phyloP scores from a whole-genome alignment of 345 rosid species.

The Pistacia vera region DNA sequence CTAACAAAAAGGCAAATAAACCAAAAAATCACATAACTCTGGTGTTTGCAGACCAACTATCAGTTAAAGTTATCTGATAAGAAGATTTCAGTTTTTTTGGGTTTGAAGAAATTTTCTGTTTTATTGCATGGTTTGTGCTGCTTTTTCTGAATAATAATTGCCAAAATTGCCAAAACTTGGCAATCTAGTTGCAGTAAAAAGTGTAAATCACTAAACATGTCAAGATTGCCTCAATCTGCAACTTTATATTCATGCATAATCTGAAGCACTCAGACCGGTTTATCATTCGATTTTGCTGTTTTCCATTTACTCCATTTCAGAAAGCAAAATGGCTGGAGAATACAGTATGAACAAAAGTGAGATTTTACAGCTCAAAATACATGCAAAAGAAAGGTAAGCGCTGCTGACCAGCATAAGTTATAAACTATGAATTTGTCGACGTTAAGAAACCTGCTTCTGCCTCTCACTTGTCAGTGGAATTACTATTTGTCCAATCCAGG shows the following conservation, averaged over 20 bases:
- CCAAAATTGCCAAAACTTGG: too few species aligned
- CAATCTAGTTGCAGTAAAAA: background rate
- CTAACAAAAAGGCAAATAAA: too few species aligned
- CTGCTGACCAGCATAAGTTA: slow-evolving; percentile 1
- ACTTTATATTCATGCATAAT: background rate
- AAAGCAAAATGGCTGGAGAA: background rate
- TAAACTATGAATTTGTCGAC: background rate
- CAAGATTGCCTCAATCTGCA: background rate
- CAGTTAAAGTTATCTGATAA: background rate
- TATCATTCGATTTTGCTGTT: background rate
- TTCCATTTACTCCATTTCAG: background rate
- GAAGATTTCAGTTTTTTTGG: background rate
- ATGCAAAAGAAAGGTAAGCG: background rate
- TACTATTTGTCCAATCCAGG: slow-evolving; percentile 63
- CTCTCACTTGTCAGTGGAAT: slow-evolving; percentile 19
- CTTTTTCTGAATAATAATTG: background rate
- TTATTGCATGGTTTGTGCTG: background rate
- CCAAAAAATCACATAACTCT: background rate
- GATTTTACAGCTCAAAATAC: slow-evolving; percentile 3
- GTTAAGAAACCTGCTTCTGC: background rate
- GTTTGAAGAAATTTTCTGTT: background rate
- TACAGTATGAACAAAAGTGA: background rate
- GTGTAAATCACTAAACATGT: background rate
- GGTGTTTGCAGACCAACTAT: background rate
- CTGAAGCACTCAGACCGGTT: background rate